A percentile compares a stretch with the other conserved stretches of the same genome.
Evolutionary conservation across 495 filamentous ascomycete species (phyloP).

Genomic region (Bombardia bombarda): DNA sequence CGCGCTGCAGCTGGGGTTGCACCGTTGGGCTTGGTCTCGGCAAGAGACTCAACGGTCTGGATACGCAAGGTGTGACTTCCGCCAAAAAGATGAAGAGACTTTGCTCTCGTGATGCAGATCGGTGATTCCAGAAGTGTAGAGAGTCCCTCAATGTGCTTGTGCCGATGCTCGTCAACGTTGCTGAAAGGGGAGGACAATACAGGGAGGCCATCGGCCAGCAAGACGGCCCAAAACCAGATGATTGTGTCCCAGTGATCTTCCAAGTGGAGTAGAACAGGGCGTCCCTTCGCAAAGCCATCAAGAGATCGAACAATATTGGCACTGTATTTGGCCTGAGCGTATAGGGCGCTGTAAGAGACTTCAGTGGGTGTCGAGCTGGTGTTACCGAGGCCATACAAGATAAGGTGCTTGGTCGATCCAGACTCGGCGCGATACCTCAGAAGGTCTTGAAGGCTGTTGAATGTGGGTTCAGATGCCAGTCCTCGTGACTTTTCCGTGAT

Average conservation of each 20-base stretch:
- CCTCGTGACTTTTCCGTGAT: too few species aligned
- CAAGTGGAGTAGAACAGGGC: conserved; percentile 29
- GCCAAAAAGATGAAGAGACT: not conserved
- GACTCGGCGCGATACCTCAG: too few species aligned
- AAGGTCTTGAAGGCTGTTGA: too few species aligned
- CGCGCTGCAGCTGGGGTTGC: not conserved
- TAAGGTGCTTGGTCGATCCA: too few species aligned
- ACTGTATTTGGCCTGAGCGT: not conserved
- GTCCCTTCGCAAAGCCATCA: not conserved
- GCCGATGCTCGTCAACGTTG: conserved; percentile 23
- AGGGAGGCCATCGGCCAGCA: conserved; percentile 31
- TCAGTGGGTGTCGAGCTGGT: too few species aligned
- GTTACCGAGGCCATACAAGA: too few species aligned
- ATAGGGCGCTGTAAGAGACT: not conserved
- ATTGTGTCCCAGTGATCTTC: conserved; percentile 31
- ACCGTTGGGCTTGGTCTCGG: not conserved
- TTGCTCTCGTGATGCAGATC: conserved; percentile 3
- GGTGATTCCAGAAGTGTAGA: conserved; percentile 1
- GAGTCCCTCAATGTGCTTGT: conserved; percentile 21
- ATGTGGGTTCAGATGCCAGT: too few species aligned
- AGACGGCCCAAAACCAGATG: conserved; percentile 39
- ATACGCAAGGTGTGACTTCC: not conserved
- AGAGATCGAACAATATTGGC: not conserved
- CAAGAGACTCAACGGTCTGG: not conserved
- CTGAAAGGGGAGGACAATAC: conserved; percentile 31